Evolutionary conservation across 2,329 filamentous ascomycete species (phyloP), one percentile per base, ranked within the genome.

Genomic region (Achaetomium macrosporum): DNA sequence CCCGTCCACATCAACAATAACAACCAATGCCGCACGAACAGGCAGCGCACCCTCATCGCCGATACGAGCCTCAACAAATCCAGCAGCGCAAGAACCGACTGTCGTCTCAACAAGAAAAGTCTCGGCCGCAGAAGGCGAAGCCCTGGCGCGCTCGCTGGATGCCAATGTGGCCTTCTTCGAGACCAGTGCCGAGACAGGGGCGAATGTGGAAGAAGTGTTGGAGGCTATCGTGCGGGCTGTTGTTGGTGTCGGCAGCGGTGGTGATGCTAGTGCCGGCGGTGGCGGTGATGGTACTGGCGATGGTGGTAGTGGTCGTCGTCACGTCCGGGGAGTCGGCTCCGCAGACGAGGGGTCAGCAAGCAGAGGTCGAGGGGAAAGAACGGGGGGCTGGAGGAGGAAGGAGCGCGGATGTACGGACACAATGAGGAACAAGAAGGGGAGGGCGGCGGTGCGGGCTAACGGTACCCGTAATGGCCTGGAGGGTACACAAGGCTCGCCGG

Each of bases 161-260:
- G 82, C 44, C 79, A 85, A 55, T n/a, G 69, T 87, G 47, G 68
- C 87, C 51, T 88, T 88, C 69, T 85, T 85, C 65, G 85, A 88
- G 71, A 87, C 84, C 12, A 85, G 81, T 63, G 85, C 85, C 11
- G 87, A 86, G 75, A 84, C 81, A 1, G 84, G 85, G 3, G 73
- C 78, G 55, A 85, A 87, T 64, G 84, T 88, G 12, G 78, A 81
- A 55, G 82, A 83, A 55, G 82, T 86, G 10, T 88, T 62, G 41
- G 59, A 60, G 29, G 52, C 57, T 5, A 35, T 64, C 11, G 59
- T 64, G 42, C 55, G 62, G 15, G 58, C 55, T 40, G 63, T 61
- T n/a, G 48, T 65, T 6, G n/a, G 36, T 7, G 36, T 13, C 5
- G n/a, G 55, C 47, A 43, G 54, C 9, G 47, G 54, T 8, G 43